Evolutionary conservation across 1,284 basidiomycete species (phyloP).

Genomic region (Sanghuangporus weigelae): DNA sequence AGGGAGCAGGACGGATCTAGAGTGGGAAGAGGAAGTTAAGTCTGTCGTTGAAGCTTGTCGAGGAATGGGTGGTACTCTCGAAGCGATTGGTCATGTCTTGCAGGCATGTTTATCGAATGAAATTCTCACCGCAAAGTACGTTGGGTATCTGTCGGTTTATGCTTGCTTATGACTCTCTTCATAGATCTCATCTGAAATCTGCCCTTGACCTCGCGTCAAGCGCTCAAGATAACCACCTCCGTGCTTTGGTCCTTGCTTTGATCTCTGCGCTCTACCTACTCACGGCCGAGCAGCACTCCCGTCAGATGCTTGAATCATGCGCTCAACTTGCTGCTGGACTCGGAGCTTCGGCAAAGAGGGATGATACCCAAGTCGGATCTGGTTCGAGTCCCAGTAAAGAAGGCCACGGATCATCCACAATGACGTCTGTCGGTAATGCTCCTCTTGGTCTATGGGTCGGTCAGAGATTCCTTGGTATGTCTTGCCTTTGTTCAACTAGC

Average conservation of each 20-base stretch:
- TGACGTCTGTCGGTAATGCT: conserved; percentile 47
- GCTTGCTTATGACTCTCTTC: neutral
- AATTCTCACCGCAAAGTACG: conserved; percentile 56
- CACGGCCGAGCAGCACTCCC: conserved; percentile 62
- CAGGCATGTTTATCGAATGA: conserved; percentile 49
- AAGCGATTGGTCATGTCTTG: conserved; percentile 50
- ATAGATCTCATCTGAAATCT: conserved; percentile 54
- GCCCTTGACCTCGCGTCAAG: conserved; percentile 52
- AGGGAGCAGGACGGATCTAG: conserved; percentile 20
- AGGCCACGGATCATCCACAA: conserved; percentile 6
- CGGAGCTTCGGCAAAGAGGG: conserved; percentile 43
- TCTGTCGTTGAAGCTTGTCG: conserved; percentile 40
- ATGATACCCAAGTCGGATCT: conserved; percentile 10
- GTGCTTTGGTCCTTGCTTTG: conserved; percentile 60
- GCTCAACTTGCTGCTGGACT: conserved; percentile 66
- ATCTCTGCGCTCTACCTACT: conserved; percentile 64
- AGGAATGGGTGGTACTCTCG: conserved; percentile 50
- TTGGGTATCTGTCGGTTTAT: conserved; percentile 12
- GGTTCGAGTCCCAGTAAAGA: neutral
- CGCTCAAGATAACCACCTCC: conserved; percentile 64
- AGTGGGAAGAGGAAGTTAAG: conserved; percentile 27
- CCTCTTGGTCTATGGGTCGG: conserved; percentile 67
- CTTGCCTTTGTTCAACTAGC: neutral
- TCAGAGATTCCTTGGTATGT: conserved; percentile 57
- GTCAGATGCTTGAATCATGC: conserved; percentile 55